A percentile compares a stretch with the other conserved stretches of the same genome.
Conservation (phyloP, 768 basidiomycete genomes). For the Boletellus ananas region DNA sequence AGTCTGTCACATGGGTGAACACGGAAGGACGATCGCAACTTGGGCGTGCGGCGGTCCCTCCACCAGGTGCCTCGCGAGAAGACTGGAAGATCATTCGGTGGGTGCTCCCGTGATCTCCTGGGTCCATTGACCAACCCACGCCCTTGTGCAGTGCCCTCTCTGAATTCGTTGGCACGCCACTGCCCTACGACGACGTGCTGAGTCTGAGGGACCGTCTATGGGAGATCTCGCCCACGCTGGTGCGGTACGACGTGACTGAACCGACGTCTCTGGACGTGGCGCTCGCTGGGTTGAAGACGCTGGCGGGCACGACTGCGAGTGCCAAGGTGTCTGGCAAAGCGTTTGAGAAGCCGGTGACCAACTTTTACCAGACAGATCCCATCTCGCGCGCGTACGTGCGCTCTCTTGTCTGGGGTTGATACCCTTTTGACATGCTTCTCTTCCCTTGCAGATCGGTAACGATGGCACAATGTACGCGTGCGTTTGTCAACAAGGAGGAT, state of each 20-base stretch:
- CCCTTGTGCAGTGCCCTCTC: constrained; percentile 65
- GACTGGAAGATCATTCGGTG: constrained; percentile 97
- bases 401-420: not conserved
- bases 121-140: not conserved
- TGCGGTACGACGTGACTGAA: constrained; percentile 82
- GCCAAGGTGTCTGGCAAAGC: constrained; percentile 55
- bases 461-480: constrained; percentile 90
- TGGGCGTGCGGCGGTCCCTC: constrained; percentile 85
- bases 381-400: constrained; percentile 85
- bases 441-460: constrained; percentile 67
- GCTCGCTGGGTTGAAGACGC: constrained; percentile 58
- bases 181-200: constrained; percentile 89
- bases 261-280: constrained; percentile 69
- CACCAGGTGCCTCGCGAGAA: constrained; percentile 93
- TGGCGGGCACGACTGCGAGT: constrained; percentile 49
- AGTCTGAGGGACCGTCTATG: constrained; percentile 89
- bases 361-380: constrained; percentile 96
- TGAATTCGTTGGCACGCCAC: constrained; percentile 72
- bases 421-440: no score
- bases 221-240: constrained; percentile 90
- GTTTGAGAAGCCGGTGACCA: constrained; percentile 77
- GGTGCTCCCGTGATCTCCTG: constrained; percentile 13
- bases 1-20: constrained; percentile 90
- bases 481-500: constrained; percentile 59
- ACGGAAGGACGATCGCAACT: constrained; percentile 92